A percentile compares a stretch with the other conserved stretches of the same genome.
Evolutionary conservation across 352 stramenopile species (phyloP).

Genomic region (Pythium scleroteichum): DNA sequence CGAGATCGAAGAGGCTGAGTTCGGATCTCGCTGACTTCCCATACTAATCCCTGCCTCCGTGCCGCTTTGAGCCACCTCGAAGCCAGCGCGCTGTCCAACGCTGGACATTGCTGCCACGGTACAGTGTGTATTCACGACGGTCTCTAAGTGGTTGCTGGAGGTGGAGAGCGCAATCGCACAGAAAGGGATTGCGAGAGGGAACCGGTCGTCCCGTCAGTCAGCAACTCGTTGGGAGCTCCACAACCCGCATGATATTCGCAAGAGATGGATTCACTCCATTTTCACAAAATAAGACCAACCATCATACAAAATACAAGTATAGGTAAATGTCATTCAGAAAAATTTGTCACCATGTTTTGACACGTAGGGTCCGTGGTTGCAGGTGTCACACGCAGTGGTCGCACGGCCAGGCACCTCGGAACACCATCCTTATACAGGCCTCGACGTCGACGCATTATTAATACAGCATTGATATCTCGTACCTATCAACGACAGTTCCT

Average conservation of each 20-base stretch:
- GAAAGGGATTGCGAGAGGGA: not conserved
- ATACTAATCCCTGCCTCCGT: too few species aligned
- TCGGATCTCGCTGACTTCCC: too few species aligned
- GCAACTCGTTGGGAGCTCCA: too few species aligned
- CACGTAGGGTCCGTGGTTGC: not conserved
- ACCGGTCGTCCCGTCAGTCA: not conserved
- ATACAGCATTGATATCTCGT: too few species aligned
- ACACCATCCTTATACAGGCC: conserved; percentile 1
- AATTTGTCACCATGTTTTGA: not conserved
- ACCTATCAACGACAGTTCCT: too few species aligned
- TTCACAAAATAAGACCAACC: not conserved
- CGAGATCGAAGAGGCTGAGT: too few species aligned
- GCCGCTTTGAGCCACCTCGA: not conserved
- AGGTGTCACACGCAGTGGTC: conserved; percentile 7
- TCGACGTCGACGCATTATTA: too few species aligned
- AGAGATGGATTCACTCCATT: not conserved
- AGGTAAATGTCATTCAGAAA: too few species aligned
- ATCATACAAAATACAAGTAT: too few species aligned
- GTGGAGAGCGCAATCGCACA: too few species aligned
- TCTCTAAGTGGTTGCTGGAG: not conserved
- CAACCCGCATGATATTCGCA: conserved; percentile 5
- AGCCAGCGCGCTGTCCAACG: conserved; percentile 14
- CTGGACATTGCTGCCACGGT: conserved; percentile 9
- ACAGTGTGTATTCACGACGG: not conserved
- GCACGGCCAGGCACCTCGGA: conserved; percentile 10